Percentiles rank a stretch among this genome's conserved stretches.
These are phyloP conservation scores for Ogataea ganodermae DNA, from an alignment of 805 yeast species.

Conservation along the genomic window DNA sequence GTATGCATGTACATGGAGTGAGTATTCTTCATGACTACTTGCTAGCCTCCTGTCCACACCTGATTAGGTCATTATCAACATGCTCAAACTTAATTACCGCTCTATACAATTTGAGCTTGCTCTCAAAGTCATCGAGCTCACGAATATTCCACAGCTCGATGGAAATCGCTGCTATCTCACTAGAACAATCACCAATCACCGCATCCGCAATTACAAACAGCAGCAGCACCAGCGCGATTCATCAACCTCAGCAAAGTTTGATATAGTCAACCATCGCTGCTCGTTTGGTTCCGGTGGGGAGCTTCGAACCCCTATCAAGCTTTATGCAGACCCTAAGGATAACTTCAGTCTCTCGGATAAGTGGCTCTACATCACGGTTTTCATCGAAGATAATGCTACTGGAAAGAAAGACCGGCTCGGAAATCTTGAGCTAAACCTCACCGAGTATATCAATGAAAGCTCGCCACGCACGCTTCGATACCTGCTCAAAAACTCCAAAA, in stretches of 20 bases:
- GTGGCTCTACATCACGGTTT: slow-evolving; percentile 42
- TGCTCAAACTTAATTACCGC: slow-evolving; percentile 28
- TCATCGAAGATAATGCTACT: slow-evolving; percentile 31
- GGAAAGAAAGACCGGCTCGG: slow-evolving; percentile 60
- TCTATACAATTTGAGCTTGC: slow-evolving; percentile 52
- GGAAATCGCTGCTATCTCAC: slow-evolving; percentile 65
- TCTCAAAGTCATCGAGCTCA: slow-evolving; percentile 63
- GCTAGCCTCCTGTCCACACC: too few species aligned
- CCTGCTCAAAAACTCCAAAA: slow-evolving; percentile 72
- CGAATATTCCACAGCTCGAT: slow-evolving; percentile 80
- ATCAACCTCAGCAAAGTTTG: slow-evolving; percentile 43
- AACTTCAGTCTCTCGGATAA: slow-evolving; percentile 44
- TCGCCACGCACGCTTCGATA: slow-evolving; percentile 60
- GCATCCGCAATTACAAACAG: slow-evolving; percentile 18
- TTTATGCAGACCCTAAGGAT: slow-evolving; percentile 41
- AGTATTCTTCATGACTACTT: too few species aligned
- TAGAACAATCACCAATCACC: slow-evolving; percentile 24
- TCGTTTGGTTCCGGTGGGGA: slow-evolving; percentile 40
- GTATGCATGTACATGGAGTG: too few species aligned
- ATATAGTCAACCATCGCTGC: slow-evolving; percentile 54
- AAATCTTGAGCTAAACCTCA: slow-evolving; percentile 59
- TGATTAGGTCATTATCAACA: too few species aligned
- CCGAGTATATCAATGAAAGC: slow-evolving; percentile 66
- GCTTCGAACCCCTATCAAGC: slow-evolving; percentile 37
- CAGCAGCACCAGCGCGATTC: slow-evolving; percentile 26